A percentile compares a stretch with the other conserved stretches of the same genome.
phyloP scores from a whole-genome alignment of 2,329 filamentous ascomycete species.

The Aspergillus sp. region DNA sequence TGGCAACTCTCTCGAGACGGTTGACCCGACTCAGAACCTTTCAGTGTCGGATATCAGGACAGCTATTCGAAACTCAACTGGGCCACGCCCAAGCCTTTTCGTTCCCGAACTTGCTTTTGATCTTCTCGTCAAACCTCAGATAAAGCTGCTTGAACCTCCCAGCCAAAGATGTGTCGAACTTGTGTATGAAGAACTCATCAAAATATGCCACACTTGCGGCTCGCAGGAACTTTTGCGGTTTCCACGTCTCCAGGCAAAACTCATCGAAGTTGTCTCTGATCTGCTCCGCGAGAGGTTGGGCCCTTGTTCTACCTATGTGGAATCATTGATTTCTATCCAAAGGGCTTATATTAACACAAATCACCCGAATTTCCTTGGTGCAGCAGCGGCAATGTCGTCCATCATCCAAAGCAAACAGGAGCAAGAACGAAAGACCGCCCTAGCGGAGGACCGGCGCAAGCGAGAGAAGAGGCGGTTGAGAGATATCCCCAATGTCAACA shows the following conservation, averaged over 20 bases:
- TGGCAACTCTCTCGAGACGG: slow-evolving; percentile 91
- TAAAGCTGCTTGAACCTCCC: slow-evolving; percentile 92
- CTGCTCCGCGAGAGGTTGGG: slow-evolving; percentile 89
- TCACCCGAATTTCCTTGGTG: slow-evolving; percentile 96
- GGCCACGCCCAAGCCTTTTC: slow-evolving; percentile 91
- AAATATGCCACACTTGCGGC: slow-evolving; percentile 98
- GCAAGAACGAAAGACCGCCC: slow-evolving; percentile 78
- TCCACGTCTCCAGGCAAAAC: slow-evolving; percentile 89
- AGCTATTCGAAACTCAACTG: slow-evolving; percentile 96
- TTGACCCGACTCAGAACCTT: slow-evolving; percentile 94
- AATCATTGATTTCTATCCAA: slow-evolving; percentile 96
- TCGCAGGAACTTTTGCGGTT: slow-evolving; percentile 92
- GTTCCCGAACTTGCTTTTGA: slow-evolving; percentile 98
- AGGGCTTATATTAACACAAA: slow-evolving; percentile 99
- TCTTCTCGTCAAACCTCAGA: slow-evolving; percentile 95
- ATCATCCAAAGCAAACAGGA: slow-evolving; percentile 96
- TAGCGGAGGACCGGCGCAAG: slow-evolving; percentile 83
- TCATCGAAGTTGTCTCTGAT: slow-evolving; percentile 98
- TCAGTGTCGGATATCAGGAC: slow-evolving; percentile 94
- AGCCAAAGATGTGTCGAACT: slow-evolving; percentile 96
- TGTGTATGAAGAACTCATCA: slow-evolving; percentile 98
- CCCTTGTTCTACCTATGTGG: slow-evolving; percentile 86
- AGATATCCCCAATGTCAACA: slow-evolving; percentile 77
- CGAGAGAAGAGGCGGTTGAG: slow-evolving; percentile 82
- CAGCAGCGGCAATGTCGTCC: slow-evolving; percentile 95